Conservation (phyloP, 495 filamentous ascomycete species). For the Penicillium riverlandense region DNA sequence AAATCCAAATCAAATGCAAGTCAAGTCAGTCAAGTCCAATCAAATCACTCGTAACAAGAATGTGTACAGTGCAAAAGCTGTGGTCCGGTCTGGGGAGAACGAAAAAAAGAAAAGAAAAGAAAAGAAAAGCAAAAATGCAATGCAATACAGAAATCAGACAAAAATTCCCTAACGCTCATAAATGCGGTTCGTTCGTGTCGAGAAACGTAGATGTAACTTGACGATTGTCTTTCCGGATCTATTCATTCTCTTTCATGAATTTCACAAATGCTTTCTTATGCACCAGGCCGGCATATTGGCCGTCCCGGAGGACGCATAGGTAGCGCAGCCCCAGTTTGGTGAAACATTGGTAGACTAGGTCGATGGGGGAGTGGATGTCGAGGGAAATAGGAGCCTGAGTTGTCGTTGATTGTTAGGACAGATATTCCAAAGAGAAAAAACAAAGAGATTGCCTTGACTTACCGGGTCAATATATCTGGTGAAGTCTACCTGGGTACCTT, state of each 20-base stretch:
- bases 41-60: background rate
- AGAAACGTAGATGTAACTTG: too few relatives aligned
- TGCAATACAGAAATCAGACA: conserved; percentile 11
- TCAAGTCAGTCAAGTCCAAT: background rate
- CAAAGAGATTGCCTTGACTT: conserved; percentile 15
- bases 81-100: background rate
- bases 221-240: conserved; percentile 8
- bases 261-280: conserved; percentile 98
- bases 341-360: conserved; percentile 95
- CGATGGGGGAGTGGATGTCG: conserved; percentile 86
- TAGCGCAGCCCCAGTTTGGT: conserved; percentile 90
- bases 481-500: conserved; percentile 54
- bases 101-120: too few relatives aligned
- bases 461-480: conserved; percentile 85
- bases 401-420: conserved; percentile 2
- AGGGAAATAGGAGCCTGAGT: conserved; percentile 70
- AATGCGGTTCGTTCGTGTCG: too few relatives aligned
- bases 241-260: conserved; percentile 77
- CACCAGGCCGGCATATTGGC: conserved; percentile 82
- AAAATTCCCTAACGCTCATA: background rate
- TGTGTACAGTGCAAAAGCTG: background rate
- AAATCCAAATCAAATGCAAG: background rate
- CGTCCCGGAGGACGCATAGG: conserved; percentile 80
- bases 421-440: background rate
- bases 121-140: conserved; percentile 5